A percentile compares a stretch with the other conserved stretches of the same genome.
phyloP scores from a whole-genome alignment of 352 stramenopile genomes.

The Phytopythium aichiense region DNA sequence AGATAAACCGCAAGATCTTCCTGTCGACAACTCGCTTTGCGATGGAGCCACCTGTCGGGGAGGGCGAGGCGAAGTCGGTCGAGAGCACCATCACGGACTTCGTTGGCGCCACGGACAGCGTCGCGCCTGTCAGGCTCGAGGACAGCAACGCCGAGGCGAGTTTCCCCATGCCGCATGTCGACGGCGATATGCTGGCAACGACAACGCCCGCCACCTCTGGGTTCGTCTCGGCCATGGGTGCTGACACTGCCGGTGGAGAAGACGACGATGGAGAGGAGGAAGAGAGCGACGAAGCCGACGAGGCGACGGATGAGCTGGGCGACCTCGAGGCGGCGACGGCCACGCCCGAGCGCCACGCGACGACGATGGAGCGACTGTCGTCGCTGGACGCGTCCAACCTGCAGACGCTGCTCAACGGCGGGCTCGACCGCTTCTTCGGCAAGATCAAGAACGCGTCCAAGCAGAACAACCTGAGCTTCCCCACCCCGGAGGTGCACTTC shows the following conservation, averaged over 20 bases:
- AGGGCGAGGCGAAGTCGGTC: background rate
- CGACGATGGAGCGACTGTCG: background rate
- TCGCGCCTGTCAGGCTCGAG: background rate
- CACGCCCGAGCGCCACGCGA: background rate
- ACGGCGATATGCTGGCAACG: background rate
- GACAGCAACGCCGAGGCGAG: background rate
- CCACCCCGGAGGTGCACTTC: slow-evolving; percentile 54
- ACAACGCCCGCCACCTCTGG: background rate
- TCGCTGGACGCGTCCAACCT: slow-evolving; percentile 43
- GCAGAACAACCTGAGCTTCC: slow-evolving; percentile 49
- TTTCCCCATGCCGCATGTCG: background rate
- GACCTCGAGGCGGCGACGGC: background rate
- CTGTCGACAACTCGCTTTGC: background rate
- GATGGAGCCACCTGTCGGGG: background rate
- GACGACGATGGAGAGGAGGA: background rate
- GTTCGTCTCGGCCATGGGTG: background rate
- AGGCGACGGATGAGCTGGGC: background rate
- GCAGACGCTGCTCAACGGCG: slow-evolving; percentile 48
- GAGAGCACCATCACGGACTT: slow-evolving; percentile 3
- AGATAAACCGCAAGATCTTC: background rate
- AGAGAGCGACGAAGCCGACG: background rate
- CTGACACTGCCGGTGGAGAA: background rate
- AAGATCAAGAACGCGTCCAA: slow-evolving; percentile 39
- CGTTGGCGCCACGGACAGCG: slow-evolving; percentile 4
- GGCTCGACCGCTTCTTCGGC: slow-evolving; percentile 48